Percentiles rank a stretch among this genome's conserved stretches.
These are phyloP conservation scores for Coemansia sp. DNA, from an alignment of 192 early-diverging fungal genomes.

Conservation along the genomic window DNA sequence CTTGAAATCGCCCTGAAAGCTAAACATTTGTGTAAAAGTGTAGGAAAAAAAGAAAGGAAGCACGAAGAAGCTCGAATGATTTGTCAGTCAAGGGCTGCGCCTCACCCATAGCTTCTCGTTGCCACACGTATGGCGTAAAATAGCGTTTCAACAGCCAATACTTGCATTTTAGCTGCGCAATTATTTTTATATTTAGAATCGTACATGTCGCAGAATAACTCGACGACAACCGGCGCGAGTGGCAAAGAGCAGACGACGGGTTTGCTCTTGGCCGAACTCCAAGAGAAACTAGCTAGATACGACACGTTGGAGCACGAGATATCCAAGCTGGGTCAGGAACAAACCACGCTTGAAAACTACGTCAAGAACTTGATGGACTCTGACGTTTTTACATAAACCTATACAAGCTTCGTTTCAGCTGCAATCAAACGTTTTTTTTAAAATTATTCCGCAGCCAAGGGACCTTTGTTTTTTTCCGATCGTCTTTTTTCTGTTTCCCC, in stretches of 20 bases:
- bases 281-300: constrained; percentile 24
- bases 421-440: neutral
- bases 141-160: neutral
- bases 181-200: neutral
- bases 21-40: constrained; percentile 48
- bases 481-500: constrained; percentile 8
- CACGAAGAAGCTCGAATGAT: too few species aligned
- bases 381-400: constrained; percentile 31
- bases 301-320: constrained; percentile 30
- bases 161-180: neutral
- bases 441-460: constrained; percentile 3
- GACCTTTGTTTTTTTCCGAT: neutral
- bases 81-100: neutral
- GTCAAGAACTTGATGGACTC: constrained; percentile 53
- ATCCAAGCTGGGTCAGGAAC: constrained; percentile 32
- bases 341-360: constrained; percentile 44
- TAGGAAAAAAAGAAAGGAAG: neutral
- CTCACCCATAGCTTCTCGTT: neutral
- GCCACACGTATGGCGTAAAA: neutral
- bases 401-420: too few species aligned
- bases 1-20: constrained; percentile 83
- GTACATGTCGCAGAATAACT: neutral
- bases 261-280: constrained; percentile 20
- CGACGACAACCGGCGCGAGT: neutral
- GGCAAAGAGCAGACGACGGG: neutral